A percentile compares a stretch with the other conserved stretches of the same genome.
These are phyloP conservation scores for Mycena pura DNA, from an alignment of 768 basidiomycete genomes.

Conservation along the genomic window DNA sequence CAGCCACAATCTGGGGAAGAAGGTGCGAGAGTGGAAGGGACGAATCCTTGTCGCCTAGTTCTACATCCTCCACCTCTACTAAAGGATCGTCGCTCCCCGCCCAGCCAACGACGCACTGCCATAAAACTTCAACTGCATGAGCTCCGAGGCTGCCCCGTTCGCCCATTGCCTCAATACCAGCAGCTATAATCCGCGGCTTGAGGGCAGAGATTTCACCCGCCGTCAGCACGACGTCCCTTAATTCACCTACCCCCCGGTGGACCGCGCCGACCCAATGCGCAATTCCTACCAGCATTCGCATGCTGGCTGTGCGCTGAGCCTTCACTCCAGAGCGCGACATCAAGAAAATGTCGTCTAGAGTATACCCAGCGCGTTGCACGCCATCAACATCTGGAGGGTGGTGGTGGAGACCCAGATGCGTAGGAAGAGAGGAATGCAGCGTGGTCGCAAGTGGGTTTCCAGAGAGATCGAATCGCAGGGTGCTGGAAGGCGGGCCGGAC, in stretches of 20 bases:
- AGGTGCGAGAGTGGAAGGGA: constrained; percentile 50
- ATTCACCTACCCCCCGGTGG: constrained; percentile 39
- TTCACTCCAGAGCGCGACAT: constrained; percentile 82
- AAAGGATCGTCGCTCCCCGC: constrained; percentile 7
- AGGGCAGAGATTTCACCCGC: constrained; percentile 51
- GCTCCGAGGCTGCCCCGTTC: constrained; percentile 73
- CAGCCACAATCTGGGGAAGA: constrained; percentile 56
- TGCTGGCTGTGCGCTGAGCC: constrained; percentile 84
- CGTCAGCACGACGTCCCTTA: constrained; percentile 42
- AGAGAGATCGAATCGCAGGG: constrained; percentile 78
- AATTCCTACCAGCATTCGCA: constrained; percentile 72
- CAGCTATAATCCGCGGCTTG: constrained; percentile 68
- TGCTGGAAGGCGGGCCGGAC: constrained; percentile 38
- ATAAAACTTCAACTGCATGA: constrained; percentile 72
- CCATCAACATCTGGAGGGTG: constrained; percentile 70
- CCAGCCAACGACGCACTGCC: constrained; percentile 79
- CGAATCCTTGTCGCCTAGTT: constrained; percentile 47
- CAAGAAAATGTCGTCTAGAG: constrained; percentile 83
- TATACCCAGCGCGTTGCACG: constrained; percentile 77
- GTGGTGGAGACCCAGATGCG: constrained; percentile 89
- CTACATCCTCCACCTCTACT: constrained; percentile 39
- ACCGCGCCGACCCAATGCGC: constrained; percentile 44
- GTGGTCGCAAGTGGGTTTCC: constrained; percentile 70
- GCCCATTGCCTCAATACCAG: constrained; percentile 68
- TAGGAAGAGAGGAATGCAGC: constrained; percentile 67